Evolutionary conservation across 1,284 basidiomycete genomes (phyloP), one percentile per base, ranked within the genome.

Genomic region (Trichosporon sp.): DNA sequence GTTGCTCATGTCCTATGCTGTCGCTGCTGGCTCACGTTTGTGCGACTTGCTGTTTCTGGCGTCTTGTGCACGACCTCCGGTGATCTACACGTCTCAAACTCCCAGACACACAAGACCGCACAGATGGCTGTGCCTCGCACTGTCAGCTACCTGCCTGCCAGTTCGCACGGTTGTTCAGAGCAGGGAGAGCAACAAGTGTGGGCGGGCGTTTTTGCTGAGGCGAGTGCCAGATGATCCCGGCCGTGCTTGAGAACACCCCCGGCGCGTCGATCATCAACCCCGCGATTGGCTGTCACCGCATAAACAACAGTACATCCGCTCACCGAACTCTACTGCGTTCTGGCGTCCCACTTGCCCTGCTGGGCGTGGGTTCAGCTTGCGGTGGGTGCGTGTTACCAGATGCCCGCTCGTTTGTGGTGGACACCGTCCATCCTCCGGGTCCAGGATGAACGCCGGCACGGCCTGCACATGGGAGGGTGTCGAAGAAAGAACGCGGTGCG

Each of bases 401-500:
- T 26, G 21, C 51, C 26, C 7, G 51, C 51, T 21, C 51, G 51
- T 54, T 54, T 26, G 26, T 26, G 51, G 19, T 21, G 51, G 51
- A 26, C 51, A 8, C 19, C 11, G 11, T 5, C 4, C 43, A 11
- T 14, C 16, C 2, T 26, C 14, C 10, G 10, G 11, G 38, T 40
- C 11, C 38, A 12, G 38, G 38, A 40, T 12, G 38, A 11, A 11
- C 10, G 12, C 38, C 38, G 38, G 38, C 31, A 5, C 59, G n/a
- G 7, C 16, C n/a, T n/a, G 31, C 31, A 63, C 59, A 63, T 37
- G 59, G n/a, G 32, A 35, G 31, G 31, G 35, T 10, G 59, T 63
- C 59, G 14, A 35, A 63, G 32, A 63, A 63, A 35, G 59, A 63
- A 35, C 59, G 59, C 59, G 59, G 32, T n/a, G 11, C 5, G 59